Base-by-base conservation (phyloP, 139 green algal genomes). In the Pleodorina starrii region DNA sequence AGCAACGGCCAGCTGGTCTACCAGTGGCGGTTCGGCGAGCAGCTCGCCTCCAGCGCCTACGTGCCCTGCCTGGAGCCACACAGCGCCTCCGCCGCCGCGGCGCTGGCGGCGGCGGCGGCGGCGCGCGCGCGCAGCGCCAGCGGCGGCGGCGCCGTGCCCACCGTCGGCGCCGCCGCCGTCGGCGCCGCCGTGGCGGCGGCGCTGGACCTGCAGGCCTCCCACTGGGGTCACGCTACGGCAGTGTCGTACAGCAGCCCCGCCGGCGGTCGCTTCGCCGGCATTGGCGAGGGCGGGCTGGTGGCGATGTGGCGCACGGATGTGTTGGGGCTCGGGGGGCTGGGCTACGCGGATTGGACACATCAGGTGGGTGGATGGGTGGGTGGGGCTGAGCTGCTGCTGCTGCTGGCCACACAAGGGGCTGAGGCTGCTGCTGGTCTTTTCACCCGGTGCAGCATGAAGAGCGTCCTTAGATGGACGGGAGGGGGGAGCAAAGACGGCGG, bases 261-360 rank as follows among this genome's bases (percentile, higher is more conserved):
- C 32, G 94, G 94, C 36, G 81, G 43, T 14, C 92, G 95, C 35
- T 98, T 98, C 93, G 95, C 91, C 0, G 95, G 90, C 19, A 83
- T 97, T 1, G 95, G 96, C 11, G 92, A 96, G 74, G 96, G 96
- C 7, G 96, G 96, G 0, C 83, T 97, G 71, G 94, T 97, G 17
- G 95, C 95, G 14, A 87, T 93, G 46, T 98, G 96, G 96, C 90
- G 96, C 2, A 85, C 96, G 73, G 95, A 97, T 44, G 92, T 88
- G 2, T 51, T 91, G 51, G 90, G 88, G 21, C 83, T 86, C 4
- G 94, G 92, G 43, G 93, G 94, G 42, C 84, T 96, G 36, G 93
- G 91, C 4, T 95, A 95, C 38, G 93, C 96, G 19, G 96, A 98
- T 82, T 98, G 96, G 96, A 92, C 92, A 86, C 90, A 96, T 82